phyloP scores from a whole-genome alignment of 306 rosid species.

The Lablab purpureus region DNA sequence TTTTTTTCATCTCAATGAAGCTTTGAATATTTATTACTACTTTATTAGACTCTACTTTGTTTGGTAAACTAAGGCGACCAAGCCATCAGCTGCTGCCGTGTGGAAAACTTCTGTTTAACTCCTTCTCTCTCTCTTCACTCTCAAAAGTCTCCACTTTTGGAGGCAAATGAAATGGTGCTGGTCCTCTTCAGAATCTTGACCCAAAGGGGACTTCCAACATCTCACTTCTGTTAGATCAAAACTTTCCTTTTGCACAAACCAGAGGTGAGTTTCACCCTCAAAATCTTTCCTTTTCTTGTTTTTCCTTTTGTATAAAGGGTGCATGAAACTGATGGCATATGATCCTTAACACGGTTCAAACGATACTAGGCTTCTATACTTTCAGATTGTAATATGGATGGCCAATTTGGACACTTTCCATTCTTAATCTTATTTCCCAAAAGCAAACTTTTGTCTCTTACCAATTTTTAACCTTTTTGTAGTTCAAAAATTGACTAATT shows the following conservation, averaged over 20 bases:
- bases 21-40: neutral
- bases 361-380: neutral
- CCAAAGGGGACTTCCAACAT: neutral
- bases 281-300: slow-evolving; percentile 8
- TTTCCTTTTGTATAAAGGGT: neutral
- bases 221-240: slow-evolving; percentile 32
- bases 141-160: slow-evolving; percentile 14
- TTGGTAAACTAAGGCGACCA: slow-evolving; percentile 49
- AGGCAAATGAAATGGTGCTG: slow-evolving; percentile 38
- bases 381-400: slow-evolving; percentile 25
- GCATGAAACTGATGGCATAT: slow-evolving; percentile 17
- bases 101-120: slow-evolving; percentile 40
- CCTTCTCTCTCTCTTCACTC: slow-evolving; percentile 7
- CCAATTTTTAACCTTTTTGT: slow-evolving; percentile 12
- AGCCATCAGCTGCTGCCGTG: slow-evolving; percentile 64
- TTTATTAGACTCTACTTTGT: neutral
- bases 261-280: slow-evolving; percentile 46
- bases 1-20: neutral
- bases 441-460: neutral
- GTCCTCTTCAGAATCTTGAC: slow-evolving; percentile 21
- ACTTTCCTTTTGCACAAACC: slow-evolving; percentile 23
- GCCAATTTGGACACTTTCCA: slow-evolving; percentile 18
- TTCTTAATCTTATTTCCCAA: slow-evolving; percentile 11
- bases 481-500: neutral
- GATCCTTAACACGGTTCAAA: neutral